phyloP scores from a whole-genome alignment of 2,329 filamentous ascomycete genomes.

The Penicillium frequentans region DNA sequence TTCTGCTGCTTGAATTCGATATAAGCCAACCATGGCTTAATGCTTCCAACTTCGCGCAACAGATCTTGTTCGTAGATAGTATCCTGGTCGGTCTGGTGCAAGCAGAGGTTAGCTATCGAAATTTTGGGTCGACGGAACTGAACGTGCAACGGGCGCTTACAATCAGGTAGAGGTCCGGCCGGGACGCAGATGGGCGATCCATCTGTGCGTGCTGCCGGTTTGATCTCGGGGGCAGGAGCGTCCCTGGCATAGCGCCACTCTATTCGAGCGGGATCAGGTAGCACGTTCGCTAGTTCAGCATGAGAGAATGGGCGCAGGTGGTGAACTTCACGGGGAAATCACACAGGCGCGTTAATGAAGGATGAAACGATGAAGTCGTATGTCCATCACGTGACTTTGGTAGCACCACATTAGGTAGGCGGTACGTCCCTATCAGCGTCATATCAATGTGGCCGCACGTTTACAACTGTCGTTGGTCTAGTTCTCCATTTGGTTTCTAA shows the following conservation, averaged over 20 bases:
- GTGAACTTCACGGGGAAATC: slow-evolving; percentile 19
- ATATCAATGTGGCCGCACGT: slow-evolving; percentile 31
- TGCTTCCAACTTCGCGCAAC: slow-evolving; percentile 76
- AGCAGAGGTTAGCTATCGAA: slow-evolving; percentile 33
- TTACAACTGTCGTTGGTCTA: slow-evolving; percentile 10
- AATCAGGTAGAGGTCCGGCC: slow-evolving; percentile 48
- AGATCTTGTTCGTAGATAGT: slow-evolving; percentile 96
- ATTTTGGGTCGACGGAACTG: not conserved
- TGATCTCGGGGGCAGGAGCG: slow-evolving; percentile 48
- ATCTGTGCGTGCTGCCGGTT: slow-evolving; percentile 45
- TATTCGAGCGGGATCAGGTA: slow-evolving; percentile 35
- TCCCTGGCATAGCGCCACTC: slow-evolving; percentile 52
- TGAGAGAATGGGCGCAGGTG: slow-evolving; percentile 23
- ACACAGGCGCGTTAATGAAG: slow-evolving; percentile 27
- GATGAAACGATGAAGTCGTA: slow-evolving; percentile 24
- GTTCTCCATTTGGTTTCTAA: slow-evolving; percentile 10
- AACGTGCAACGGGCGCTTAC: slow-evolving; percentile 32
- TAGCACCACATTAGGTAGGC: slow-evolving; percentile 16
- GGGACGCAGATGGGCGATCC: slow-evolving; percentile 42
- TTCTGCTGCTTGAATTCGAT: slow-evolving; percentile 87
- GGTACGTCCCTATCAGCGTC: slow-evolving; percentile 29
- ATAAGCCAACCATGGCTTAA: slow-evolving; percentile 95
- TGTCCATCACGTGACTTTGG: slow-evolving; percentile 24
- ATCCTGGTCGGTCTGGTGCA: slow-evolving; percentile 75
- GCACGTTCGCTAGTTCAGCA: slow-evolving; percentile 31